Base-by-base conservation (phyloP, 1,139 yeast species). In the Yamadazyma conglobata region DNA sequence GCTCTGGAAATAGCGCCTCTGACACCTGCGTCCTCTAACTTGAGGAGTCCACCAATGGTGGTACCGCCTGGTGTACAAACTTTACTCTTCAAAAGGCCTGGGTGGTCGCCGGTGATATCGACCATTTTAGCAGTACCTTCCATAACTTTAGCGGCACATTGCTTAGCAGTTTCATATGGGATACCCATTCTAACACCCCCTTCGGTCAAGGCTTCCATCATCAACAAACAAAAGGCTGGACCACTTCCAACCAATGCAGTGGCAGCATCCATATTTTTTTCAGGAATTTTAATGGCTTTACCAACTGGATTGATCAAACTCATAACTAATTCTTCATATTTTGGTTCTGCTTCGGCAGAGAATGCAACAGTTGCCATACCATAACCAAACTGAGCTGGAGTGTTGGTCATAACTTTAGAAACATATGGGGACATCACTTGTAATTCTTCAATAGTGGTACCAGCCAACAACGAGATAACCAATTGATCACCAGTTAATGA, bases 1-100 rank as follows among this genome's bases (percentile, higher is more conserved):
- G 95, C 95, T 46, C 88, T 73, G 28, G 95, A 79, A 47, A 91
- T 82, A 14, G 88, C 88, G 29, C 88, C 75, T 62, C 96, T 79
- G 28, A 91, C 85, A 26, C 89, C 94, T 31, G 79, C 79, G 47
- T 88, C 96, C 61, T 91, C 99, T 82, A 93, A 77, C 46, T 79
- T 86, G 57, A 89, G 73, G 40, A 93, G 67, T 1, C 99, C 99
- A 4, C 96, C 95, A 54, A 93, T 91, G 6, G 99, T 91, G 32
- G 96, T 89, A 22, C 99, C 99, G 19, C 94, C 98, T 11, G 99
- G 99, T 0, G 99, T 91, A 54, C 96, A 88, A 5, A 91, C 93
- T 50, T 82, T 83, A 54, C 85, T 80, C 53, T 86, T 84, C 55
- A 91, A 70, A 12, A 76, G 87, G 8, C 94, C 93, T n/a, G 98